A percentile compares a stretch with the other conserved stretches of the same genome.
Evolutionary conservation across 1,284 basidiomycete genomes (phyloP).

Genomic region (Phellopilus nigrolimitatus): DNA sequence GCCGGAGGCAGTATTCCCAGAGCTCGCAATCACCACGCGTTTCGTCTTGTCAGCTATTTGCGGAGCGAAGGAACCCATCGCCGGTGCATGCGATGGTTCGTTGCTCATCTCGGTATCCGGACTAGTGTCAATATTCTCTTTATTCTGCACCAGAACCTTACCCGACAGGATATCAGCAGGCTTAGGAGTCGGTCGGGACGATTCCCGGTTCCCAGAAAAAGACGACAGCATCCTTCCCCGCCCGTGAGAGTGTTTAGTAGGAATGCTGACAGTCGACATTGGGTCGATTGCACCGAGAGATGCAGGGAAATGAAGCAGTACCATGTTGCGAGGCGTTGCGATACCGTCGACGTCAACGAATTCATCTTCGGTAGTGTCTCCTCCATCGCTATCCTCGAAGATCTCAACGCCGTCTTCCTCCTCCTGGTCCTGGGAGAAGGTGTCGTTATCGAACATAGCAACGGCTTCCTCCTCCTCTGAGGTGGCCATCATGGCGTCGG

Average conservation of each 20-base stretch:
- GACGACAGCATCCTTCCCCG: slow-evolving; percentile 19
- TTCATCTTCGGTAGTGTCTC: slow-evolving; percentile 71
- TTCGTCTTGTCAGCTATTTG: slow-evolving; percentile 7
- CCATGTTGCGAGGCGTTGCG: slow-evolving; percentile 69
- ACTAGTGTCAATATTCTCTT: slow-evolving; percentile 32
- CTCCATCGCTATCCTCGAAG: slow-evolving; percentile 38
- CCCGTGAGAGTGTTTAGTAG: slow-evolving; percentile 41
- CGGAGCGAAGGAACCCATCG: slow-evolving; percentile 17
- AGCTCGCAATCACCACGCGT: slow-evolving; percentile 55
- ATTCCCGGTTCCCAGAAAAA: not conserved
- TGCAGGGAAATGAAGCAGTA: slow-evolving; percentile 60
- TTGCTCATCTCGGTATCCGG: not conserved
- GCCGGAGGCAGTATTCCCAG: slow-evolving; percentile 25
- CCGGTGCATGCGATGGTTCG: not conserved
- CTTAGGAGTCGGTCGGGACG: slow-evolving; percentile 36
- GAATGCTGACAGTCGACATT: slow-evolving; percentile 59
- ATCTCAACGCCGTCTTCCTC: slow-evolving; percentile 42
- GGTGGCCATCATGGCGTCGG: slow-evolving; percentile 41
- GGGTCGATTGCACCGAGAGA: slow-evolving; percentile 66
- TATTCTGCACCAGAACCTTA: slow-evolving; percentile 40
- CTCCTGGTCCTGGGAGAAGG: slow-evolving; percentile 27
- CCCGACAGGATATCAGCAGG: slow-evolving; percentile 65
- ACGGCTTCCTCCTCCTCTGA: slow-evolving; percentile 36
- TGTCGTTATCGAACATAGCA: slow-evolving; percentile 25
- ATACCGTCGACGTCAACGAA: slow-evolving; percentile 66